These are phyloP conservation scores for Ogataea ramenticola DNA, from an alignment of 805 yeast species.

Conservation along the genomic window DNA sequence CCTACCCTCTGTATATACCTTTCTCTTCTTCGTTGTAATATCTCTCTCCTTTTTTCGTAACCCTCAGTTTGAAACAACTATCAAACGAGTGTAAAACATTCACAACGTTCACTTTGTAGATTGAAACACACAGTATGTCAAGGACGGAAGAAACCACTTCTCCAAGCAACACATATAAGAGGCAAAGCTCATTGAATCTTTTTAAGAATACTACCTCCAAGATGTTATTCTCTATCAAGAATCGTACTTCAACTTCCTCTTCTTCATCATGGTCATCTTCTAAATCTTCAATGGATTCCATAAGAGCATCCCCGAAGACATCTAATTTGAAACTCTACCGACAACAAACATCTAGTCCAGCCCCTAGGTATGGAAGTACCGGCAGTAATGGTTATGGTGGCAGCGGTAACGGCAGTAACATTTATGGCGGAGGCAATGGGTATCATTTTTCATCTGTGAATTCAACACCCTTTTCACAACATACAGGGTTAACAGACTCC, in stretches of 20 bases:
- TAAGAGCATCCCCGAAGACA: not conserved
- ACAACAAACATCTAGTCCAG: too few relatives aligned
- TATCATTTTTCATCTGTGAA: not conserved
- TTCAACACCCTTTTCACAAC: not conserved
- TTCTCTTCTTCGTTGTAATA: too few relatives aligned
- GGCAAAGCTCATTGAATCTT: not conserved
- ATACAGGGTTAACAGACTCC: not conserved
- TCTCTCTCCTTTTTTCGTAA: too few relatives aligned
- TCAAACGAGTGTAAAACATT: too few relatives aligned
- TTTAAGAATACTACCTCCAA: not conserved
- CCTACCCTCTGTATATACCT: too few relatives aligned
- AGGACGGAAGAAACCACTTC: not conserved
- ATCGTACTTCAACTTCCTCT: not conserved
- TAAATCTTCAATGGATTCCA: not conserved
- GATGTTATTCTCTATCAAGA: not conserved
- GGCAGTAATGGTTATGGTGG: too few relatives aligned
- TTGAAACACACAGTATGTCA: too few relatives aligned
- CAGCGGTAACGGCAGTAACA: too few relatives aligned
- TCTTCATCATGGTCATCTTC: not conserved
- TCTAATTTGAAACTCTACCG: too few relatives aligned
- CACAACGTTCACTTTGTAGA: too few relatives aligned
- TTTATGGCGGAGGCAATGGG: not conserved
- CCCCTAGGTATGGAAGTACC: too few relatives aligned
- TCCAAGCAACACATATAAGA: not conserved
- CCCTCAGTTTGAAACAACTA: too few relatives aligned